Percentiles rank a stretch among this genome's conserved stretches.
These are phyloP conservation scores for Fusarium sp. DNA, from an alignment of 2,329 filamentous ascomycete species.

Conservation along the genomic window DNA sequence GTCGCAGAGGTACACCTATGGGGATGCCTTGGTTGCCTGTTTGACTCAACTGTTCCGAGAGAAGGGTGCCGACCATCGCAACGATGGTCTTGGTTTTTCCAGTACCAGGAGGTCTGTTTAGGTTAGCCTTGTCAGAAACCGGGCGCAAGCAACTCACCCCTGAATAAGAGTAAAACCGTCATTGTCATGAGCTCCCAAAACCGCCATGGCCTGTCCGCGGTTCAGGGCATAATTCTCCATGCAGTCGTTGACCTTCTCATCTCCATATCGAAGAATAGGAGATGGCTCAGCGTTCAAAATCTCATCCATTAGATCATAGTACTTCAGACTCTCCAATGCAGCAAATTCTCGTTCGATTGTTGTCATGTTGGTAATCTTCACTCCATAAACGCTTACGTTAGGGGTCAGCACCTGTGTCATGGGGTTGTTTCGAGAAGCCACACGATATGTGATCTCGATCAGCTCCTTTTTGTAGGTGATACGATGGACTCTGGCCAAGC, in stretches of 20 bases:
- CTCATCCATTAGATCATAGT: constrained; percentile 96
- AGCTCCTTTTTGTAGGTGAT: constrained; percentile 84
- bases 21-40: constrained; percentile 51
- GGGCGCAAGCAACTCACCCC: constrained; percentile 66
- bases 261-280: constrained; percentile 83
- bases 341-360: constrained; percentile 97
- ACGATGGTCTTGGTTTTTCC: constrained; percentile 99
- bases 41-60: constrained; percentile 56
- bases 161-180: constrained; percentile 98
- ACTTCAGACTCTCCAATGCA: constrained; percentile 88
- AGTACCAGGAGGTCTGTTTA: constrained; percentile 84
- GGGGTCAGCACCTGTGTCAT: constrained; percentile 75
- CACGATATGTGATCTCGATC: constrained; percentile 87
- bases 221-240: constrained; percentile 88
- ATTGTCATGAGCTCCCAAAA: constrained; percentile 92
- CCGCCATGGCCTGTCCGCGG: constrained; percentile 87
- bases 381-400: constrained; percentile 76
- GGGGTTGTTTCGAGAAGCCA: constrained; percentile 76
- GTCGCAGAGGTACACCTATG: constrained; percentile 51
- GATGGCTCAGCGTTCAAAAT: constrained; percentile 91
- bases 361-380: constrained; percentile 92
- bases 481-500: constrained; percentile 85
- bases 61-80: constrained; percentile 90
- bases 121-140: constrained; percentile 48
- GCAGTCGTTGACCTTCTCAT: constrained; percentile 76